Evolutionary conservation across 2,329 filamentous ascomycete species (phyloP).

Genomic region (Aspergillus melleus): DNA sequence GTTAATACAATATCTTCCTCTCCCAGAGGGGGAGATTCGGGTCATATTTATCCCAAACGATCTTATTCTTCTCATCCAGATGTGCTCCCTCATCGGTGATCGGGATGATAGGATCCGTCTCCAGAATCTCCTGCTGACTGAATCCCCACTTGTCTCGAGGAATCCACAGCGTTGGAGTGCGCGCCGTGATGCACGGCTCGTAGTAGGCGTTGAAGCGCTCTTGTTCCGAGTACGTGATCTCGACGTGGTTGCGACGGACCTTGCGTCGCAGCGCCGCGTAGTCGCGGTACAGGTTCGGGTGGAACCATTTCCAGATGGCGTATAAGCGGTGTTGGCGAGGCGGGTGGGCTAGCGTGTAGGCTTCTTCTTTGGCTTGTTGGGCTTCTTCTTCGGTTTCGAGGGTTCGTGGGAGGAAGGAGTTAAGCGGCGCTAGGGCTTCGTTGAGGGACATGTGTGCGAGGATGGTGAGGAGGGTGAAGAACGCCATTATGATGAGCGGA

Average conservation of each 20-base stretch:
- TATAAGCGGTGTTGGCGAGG: constrained; percentile 12
- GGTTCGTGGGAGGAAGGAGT: constrained; percentile 71
- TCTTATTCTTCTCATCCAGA: constrained; percentile 68
- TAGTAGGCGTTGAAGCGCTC: constrained; percentile 68
- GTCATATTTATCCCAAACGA: constrained; percentile 60
- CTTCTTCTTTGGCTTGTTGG: constrained; percentile 39
- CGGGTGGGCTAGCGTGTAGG: constrained; percentile 3
- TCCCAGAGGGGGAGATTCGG: constrained; percentile 58
- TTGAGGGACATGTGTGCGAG: constrained; percentile 67
- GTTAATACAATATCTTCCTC: constrained; percentile 52
- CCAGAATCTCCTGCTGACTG: constrained; percentile 72
- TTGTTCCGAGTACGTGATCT: constrained; percentile 62
- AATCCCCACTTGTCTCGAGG: constrained; percentile 73
- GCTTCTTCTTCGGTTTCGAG: constrained; percentile 57
- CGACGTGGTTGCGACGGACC: constrained; percentile 59
- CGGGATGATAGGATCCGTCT: constrained; percentile 68
- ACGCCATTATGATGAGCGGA: constrained; percentile 72
- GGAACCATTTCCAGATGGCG: constrained; percentile 50
- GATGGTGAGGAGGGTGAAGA: constrained; percentile 71
- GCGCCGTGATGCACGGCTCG: constrained; percentile 66
- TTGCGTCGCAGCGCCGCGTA: constrained; percentile 70
- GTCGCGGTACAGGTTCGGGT: constrained; percentile 74
- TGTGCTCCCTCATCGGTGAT: constrained; percentile 77
- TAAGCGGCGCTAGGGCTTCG: constrained; percentile 44
- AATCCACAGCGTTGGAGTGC: constrained; percentile 74